phyloP scores from a whole-genome alignment of 2,329 filamentous ascomycete species.

The Aspergillus pseudonomiae region DNA sequence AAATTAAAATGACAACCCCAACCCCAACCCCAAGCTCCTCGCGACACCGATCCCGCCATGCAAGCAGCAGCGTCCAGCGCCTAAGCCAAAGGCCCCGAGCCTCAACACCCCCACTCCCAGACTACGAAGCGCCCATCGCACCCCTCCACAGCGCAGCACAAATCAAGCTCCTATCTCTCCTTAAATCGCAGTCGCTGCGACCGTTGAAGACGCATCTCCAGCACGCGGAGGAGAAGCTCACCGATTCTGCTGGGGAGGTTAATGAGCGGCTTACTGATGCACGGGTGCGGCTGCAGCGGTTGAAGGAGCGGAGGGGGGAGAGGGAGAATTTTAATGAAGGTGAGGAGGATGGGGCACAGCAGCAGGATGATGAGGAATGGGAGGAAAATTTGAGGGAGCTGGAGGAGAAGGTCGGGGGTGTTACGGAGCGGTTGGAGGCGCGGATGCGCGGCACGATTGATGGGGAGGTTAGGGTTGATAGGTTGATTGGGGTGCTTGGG shows the following conservation, averaged over 20 bases:
- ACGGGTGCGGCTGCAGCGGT: constrained; percentile 40
- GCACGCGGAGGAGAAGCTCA: constrained; percentile 51
- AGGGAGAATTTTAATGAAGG: constrained; percentile 26
- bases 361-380: constrained; percentile 30
- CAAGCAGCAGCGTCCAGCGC: not conserved
- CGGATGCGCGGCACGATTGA: constrained; percentile 63
- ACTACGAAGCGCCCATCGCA: constrained; percentile 57
- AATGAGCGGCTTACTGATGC: constrained; percentile 57
- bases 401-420: constrained; percentile 51
- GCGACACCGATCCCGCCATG: not conserved
- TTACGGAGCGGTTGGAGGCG: constrained; percentile 61
- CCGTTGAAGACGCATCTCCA: constrained; percentile 54
- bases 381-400: constrained; percentile 46
- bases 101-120: constrained; percentile 39
- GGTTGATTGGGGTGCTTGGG: constrained; percentile 48
- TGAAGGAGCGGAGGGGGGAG: constrained; percentile 32
- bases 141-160: constrained; percentile 54
- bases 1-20: constrained; percentile 5
- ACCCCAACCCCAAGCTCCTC: constrained; percentile 9
- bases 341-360: constrained; percentile 29
- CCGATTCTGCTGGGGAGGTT: constrained; percentile 53
- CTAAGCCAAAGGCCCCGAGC: not conserved
- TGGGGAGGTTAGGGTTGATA: constrained; percentile 50
- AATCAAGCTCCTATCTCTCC: constrained; percentile 50
- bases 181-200: constrained; percentile 43